Conservation (phyloP, 129 eudicot species). For the Arctium minus region DNA sequence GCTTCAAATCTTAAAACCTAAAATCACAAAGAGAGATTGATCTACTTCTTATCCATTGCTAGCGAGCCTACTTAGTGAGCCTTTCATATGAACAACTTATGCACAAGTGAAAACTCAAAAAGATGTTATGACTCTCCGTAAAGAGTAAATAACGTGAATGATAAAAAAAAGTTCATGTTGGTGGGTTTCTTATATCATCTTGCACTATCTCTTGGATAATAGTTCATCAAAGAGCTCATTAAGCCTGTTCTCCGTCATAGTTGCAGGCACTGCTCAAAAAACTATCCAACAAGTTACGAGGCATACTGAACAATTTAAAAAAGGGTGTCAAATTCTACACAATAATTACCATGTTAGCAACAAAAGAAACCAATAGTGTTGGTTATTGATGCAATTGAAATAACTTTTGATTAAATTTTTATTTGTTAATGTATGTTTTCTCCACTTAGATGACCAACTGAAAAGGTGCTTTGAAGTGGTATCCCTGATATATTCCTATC, state of each 20-base stretch:
- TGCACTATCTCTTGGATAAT: slow-evolving; percentile 21
- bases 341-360: background rate
- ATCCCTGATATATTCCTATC: background rate
- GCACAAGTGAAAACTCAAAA: no score
- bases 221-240: slow-evolving; percentile 48
- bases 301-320: background rate
- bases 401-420: background rate
- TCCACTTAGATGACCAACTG: background rate
- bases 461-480: background rate
- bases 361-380: background rate
- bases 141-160: no score
- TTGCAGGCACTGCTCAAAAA: slow-evolving; percentile 30
- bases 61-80: no score
- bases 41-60: no score
- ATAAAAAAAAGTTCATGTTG: no score
- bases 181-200: no score
- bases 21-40: no score
- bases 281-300: background rate
- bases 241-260: slow-evolving; percentile 31
- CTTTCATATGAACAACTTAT: no score
- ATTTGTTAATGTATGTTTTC: background rate
- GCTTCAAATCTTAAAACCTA: no score
- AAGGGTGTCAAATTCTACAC: background rate
- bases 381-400: background rate
- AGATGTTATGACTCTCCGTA: no score